Conservation (phyloP, 768 basidiomycete species). For the Saitozyma sp. region DNA sequence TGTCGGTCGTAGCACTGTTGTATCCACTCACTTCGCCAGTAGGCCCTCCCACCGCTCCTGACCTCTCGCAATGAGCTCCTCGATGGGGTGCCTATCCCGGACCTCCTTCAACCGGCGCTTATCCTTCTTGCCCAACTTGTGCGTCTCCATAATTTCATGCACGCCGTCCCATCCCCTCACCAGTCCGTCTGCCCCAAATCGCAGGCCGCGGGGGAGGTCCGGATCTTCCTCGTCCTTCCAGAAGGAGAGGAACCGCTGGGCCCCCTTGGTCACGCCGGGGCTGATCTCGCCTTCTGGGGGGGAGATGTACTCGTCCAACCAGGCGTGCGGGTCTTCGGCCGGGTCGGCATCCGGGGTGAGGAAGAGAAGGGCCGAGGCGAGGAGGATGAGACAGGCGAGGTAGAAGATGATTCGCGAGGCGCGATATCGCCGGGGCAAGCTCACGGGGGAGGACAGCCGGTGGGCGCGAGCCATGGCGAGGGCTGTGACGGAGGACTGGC, state of each 20-base stretch:
- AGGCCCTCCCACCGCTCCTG: constrained; percentile 39
- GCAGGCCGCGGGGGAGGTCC: not conserved
- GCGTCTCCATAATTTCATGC: constrained; percentile 24
- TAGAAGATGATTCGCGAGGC: not conserved
- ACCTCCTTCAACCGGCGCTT: constrained; percentile 20
- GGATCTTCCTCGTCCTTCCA: not conserved
- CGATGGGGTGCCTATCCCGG: constrained; percentile 44
- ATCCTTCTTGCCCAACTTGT: constrained; percentile 23
- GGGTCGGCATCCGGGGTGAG: not conserved
- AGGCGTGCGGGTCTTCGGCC: not conserved
- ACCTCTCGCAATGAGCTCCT: constrained; percentile 38
- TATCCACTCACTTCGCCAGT: constrained; percentile 31
- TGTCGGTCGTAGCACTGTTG: no score
- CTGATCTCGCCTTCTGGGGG: not conserved
- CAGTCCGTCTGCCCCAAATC: constrained; percentile 25
- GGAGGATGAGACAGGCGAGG: not conserved
- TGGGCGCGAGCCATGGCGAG: no score
- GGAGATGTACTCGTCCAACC: not conserved
- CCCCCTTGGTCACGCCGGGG: not conserved
- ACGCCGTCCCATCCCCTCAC: constrained; percentile 42
- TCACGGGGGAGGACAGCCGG: no score
- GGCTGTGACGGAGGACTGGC: no score
- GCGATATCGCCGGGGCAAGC: not conserved
- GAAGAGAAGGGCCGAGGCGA: constrained; percentile 1
- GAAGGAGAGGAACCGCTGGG: not conserved